A percentile compares a stretch with the other conserved stretches of the same genome.
phyloP scores from a whole-genome alignment of 2,329 filamentous ascomycete species.

The Penicillium frequentans region DNA sequence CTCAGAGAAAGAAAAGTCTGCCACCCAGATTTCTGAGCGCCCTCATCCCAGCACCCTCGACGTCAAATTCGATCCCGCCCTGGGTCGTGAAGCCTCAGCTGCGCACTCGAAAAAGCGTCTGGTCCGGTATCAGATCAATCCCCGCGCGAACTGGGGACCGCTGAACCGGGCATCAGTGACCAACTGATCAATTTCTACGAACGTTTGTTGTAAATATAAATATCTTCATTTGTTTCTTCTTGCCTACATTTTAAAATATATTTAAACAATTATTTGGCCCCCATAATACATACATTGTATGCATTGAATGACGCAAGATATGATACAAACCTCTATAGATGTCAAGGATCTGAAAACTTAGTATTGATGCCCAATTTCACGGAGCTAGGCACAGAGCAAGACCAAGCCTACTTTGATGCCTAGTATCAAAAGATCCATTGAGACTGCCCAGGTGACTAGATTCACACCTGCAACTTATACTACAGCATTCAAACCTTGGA shows the following conservation, averaged over 20 bases:
- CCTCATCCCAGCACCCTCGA: conserved; percentile 48
- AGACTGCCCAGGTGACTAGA: no score
- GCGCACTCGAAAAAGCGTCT: conserved; percentile 62
- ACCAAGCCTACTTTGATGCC: no score
- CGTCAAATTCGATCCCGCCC: conserved; percentile 75
- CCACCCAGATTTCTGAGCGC: background rate
- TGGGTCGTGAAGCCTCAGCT: conserved; percentile 64
- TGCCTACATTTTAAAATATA: background rate
- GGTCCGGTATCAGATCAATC: conserved; percentile 87
- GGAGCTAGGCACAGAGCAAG: no score
- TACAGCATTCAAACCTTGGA: no score
- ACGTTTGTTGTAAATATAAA: background rate
- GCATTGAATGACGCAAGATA: no score
- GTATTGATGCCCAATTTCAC: no score
- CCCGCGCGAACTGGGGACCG: conserved; percentile 90
- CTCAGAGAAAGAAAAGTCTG: background rate
- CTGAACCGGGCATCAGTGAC: conserved; percentile 53
- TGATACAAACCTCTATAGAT: no score
- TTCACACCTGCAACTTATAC: no score
- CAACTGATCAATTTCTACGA: background rate
- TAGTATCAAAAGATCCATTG: no score
- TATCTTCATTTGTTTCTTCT: background rate
- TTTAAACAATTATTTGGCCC: background rate
- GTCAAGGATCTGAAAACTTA: no score
- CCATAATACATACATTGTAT: no score